Conservation (phyloP, 352 stramenopile genomes). For the Aphanomyces invadans region DNA sequence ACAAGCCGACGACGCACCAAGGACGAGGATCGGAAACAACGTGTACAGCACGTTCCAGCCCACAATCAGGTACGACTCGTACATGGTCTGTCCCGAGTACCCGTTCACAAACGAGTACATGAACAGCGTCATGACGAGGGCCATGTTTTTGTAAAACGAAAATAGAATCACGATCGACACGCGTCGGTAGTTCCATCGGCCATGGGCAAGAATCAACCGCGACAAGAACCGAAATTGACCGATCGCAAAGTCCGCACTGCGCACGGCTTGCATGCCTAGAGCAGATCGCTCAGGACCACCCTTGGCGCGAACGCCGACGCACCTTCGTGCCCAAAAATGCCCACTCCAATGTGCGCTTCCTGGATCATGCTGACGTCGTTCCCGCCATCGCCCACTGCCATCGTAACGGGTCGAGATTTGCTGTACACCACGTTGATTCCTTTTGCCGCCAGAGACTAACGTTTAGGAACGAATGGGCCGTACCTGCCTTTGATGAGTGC, state of each 20-base stretch:
- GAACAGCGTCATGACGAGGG: constrained; percentile 93
- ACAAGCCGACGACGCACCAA: constrained; percentile 31
- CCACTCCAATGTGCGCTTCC: constrained; percentile 85
- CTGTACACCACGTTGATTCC: not conserved
- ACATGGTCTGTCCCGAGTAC: constrained; percentile 88
- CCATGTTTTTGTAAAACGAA: constrained; percentile 88
- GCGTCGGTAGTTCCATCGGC: constrained; percentile 76
- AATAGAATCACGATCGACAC: constrained; percentile 78
- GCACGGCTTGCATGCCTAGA: constrained; percentile 77
- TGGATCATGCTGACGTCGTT: constrained; percentile 97
- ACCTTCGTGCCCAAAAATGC: constrained; percentile 94
- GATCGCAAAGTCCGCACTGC: constrained; percentile 79
- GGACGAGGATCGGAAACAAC: constrained; percentile 87
- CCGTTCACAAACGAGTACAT: constrained; percentile 90
- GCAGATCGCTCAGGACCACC: not conserved
- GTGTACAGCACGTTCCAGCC: constrained; percentile 95
- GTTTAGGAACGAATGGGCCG: no score
- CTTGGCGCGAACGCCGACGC: not conserved
- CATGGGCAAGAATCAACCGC: constrained; percentile 67
- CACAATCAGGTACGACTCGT: constrained; percentile 84
- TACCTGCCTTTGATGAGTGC: constrained; percentile 66
- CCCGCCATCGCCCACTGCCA: constrained; percentile 92
- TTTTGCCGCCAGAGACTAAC: not conserved
- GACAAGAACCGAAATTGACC: constrained; percentile 73
- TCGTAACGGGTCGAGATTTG: constrained; percentile 51